Base-by-base conservation (phyloP, 306 rosid species). In the Myrica gale region DNA sequence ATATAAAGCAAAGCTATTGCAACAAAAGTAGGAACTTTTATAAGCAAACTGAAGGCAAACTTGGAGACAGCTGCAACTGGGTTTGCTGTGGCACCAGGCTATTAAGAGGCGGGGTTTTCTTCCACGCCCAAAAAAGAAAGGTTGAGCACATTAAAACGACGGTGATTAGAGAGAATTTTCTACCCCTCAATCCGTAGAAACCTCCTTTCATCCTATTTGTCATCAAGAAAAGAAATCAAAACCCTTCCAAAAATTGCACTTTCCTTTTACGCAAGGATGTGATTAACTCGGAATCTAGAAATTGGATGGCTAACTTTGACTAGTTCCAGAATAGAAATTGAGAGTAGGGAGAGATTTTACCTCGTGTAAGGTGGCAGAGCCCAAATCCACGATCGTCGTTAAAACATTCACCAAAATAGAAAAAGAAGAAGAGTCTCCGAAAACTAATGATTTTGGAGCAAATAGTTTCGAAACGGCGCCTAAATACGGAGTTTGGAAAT, bases 121-220 rank as follows among this genome's bases (percentile, higher is more conserved):
- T 82, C 97, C 98, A 95, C 68, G 89, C 81, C 92, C 87, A 89
- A 74, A 92, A 61, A 73, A 92, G 69, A 82, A 95, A 85, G 20
- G 94, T 76, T 72, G 76, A 20, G 69, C 91, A 87, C 97, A 89
- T 81, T 9, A 95, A 82, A 73, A 87, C 80, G 80, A 95, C 88
- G 78, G 96, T 83, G 79, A 92, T 73, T 8, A 95, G 91, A 21
- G 92, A 83, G 70, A 92, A 75, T 74, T 89, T 96, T 85, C 85
- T 90, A 52, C 89, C 88, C 90, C 79, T 87, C 86, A 95, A 80
- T 75, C 97, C 89, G 79, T 73, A 69, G 63, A 90, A 83, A 63
- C 88, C 84, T 78, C 78, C 85, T 84, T 92, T 89, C 98, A 95
- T 95, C 89, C 97, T 90, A 80, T 78, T 79, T 41, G 48, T 57